A percentile compares a stretch with the other conserved stretches of the same genome.
phyloP scores from a whole-genome alignment of 169 alveolate species.

The Cryptosporidium sp. region DNA sequence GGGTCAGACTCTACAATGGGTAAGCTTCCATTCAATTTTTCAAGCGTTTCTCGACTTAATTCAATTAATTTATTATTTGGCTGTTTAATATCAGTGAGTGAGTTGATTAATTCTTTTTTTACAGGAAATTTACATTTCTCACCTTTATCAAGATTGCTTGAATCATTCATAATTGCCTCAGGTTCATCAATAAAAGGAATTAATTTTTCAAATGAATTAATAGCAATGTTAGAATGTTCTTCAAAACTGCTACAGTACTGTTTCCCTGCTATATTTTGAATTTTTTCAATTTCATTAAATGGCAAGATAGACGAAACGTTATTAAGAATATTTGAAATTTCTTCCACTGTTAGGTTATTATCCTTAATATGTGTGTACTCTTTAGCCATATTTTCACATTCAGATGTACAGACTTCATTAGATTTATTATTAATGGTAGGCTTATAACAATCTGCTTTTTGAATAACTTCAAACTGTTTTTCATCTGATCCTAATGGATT shows the following conservation, averaged over 20 bases:
- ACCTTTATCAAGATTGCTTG: background rate
- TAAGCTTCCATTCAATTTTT: conserved; percentile 32
- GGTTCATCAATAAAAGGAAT: conserved; percentile 65
- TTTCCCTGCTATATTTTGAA: background rate
- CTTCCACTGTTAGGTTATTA: background rate
- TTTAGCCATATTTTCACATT: background rate
- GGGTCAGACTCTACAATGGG: conserved; percentile 61
- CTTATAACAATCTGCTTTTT: background rate
- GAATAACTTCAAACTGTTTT: background rate
- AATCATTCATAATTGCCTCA: background rate
- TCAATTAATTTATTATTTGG: background rate
- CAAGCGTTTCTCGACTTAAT: background rate
- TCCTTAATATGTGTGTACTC: background rate
- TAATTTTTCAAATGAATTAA: conserved; percentile 29
- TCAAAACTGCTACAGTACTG: background rate
- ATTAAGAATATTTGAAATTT: background rate
- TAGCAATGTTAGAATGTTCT: background rate
- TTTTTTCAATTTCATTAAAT: background rate
- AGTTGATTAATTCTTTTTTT: background rate
- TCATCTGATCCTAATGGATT: background rate
- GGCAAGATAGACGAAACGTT: background rate
- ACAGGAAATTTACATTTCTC: background rate
- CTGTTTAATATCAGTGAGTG: background rate
- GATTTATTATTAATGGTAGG: background rate
- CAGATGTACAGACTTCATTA: background rate